phyloP scores from a whole-genome alignment of 805 yeast genomes.

The Saturnispora mendoncae region DNA sequence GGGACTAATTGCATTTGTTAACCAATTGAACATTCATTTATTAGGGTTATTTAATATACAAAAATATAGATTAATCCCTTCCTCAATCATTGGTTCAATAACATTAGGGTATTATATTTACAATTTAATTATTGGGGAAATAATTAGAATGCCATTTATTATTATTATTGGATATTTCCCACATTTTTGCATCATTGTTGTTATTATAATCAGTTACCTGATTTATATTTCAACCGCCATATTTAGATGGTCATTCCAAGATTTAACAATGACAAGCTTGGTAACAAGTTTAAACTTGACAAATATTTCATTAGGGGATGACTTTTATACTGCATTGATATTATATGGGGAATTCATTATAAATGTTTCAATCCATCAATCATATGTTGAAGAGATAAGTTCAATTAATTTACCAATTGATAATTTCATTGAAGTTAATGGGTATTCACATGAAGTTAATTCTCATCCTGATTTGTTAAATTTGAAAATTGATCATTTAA shows the following conservation, averaged over 20 bases:
- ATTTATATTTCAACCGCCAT: slow-evolving; percentile 53
- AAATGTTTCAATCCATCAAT: slow-evolving; percentile 57
- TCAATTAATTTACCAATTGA: slow-evolving; percentile 37
- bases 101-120: slow-evolving; percentile 41
- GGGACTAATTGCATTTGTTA: slow-evolving; percentile 46
- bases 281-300: slow-evolving; percentile 24
- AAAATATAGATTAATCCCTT: slow-evolving; percentile 52
- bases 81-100: slow-evolving; percentile 47
- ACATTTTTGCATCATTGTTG: slow-evolving; percentile 45
- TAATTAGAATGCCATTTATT: slow-evolving; percentile 44
- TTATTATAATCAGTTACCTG: slow-evolving; percentile 42
- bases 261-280: slow-evolving; percentile 25
- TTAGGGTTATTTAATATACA: slow-evolving; percentile 48
- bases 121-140: slow-evolving; percentile 32
- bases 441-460: slow-evolving; percentile 22
- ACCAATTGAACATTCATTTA: slow-evolving; percentile 54
- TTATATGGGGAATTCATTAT: slow-evolving; percentile 55
- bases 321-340: slow-evolving; percentile 54
- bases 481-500: slow-evolving; percentile 3
- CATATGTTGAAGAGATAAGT: slow-evolving; percentile 53
- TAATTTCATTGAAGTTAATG: slow-evolving; percentile 45
- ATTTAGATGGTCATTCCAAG: slow-evolving; percentile 39
- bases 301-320: slow-evolving; percentile 43
- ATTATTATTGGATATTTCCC: slow-evolving; percentile 57
- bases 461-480: slow-evolving; percentile 23